Percentiles rank a stretch among this genome's conserved stretches.
phyloP scores from a whole-genome alignment of 805 yeast genomes.

The Wickerhamiella occidentalis region DNA sequence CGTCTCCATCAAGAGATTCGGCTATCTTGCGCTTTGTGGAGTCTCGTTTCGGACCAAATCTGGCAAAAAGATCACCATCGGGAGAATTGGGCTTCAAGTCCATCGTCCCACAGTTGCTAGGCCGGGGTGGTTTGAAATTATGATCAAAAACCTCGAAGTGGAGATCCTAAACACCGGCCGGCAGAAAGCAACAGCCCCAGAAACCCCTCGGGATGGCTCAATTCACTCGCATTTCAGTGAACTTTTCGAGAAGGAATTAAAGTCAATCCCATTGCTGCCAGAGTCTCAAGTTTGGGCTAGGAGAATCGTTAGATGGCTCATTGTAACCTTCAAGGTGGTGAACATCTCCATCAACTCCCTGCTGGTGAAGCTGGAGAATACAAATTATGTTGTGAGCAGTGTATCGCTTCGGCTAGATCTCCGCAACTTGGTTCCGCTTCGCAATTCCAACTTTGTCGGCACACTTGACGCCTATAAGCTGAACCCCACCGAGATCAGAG shows the following conservation, averaged over 20 bases:
- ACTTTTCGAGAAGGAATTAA: slow-evolving; percentile 1
- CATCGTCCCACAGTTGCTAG: slow-evolving; percentile 33
- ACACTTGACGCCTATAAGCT: slow-evolving; percentile 26
- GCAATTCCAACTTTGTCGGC: slow-evolving; percentile 25
- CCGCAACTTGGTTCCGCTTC: slow-evolving; percentile 21
- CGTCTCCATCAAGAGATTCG: slow-evolving; percentile 32
- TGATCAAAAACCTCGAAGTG: slow-evolving; percentile 26
- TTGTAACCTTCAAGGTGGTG: slow-evolving; percentile 21
- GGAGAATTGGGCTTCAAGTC: slow-evolving; percentile 27
- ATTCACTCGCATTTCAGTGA: neutral
- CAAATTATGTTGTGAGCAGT: slow-evolving; percentile 24
- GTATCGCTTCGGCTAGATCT: slow-evolving; percentile 24
- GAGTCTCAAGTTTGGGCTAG: slow-evolving; percentile 7
- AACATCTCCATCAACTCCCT: slow-evolving; percentile 23
- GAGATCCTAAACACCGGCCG: slow-evolving; percentile 11
- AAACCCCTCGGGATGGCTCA: slow-evolving; percentile 2
- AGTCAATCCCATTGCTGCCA: slow-evolving; percentile 18
- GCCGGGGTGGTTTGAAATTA: slow-evolving; percentile 31
- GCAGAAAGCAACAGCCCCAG: neutral
- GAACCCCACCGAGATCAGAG: slow-evolving; percentile 24
- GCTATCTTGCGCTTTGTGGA: slow-evolving; percentile 31
- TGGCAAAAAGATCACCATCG: slow-evolving; percentile 29
- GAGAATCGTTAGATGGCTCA: slow-evolving; percentile 17
- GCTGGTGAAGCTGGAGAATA: slow-evolving; percentile 21
- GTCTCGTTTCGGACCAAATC: slow-evolving; percentile 26